A percentile compares a stretch with the other conserved stretches of the same genome.
Evolutionary conservation across 352 stramenopile genomes (phyloP).

Genomic region (Aphanomyces stellatus): DNA sequence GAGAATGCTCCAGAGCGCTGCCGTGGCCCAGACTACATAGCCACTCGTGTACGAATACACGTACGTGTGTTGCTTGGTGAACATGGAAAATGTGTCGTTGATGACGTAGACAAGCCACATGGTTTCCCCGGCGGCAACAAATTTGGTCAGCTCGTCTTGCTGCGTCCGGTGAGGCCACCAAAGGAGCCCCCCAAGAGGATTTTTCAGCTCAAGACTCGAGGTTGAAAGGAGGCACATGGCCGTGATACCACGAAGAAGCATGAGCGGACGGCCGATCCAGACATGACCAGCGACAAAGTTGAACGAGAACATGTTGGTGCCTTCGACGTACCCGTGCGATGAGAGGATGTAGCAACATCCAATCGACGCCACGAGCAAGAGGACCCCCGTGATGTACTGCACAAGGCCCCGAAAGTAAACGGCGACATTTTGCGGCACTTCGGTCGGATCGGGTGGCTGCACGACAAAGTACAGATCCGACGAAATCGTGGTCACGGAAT

Average conservation of each 20-base stretch:
- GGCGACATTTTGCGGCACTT: background rate
- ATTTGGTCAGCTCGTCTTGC: background rate
- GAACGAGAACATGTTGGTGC: background rate
- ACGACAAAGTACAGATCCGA: background rate
- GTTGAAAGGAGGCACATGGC: slow-evolving; percentile 3
- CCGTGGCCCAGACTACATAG: background rate
- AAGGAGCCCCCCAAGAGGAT: background rate
- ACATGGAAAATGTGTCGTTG: background rate
- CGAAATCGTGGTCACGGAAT: background rate
- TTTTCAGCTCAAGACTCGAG: background rate
- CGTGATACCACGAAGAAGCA: background rate
- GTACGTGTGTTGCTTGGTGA: background rate
- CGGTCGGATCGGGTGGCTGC: background rate
- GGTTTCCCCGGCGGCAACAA: background rate
- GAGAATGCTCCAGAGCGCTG: background rate
- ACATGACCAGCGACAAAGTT: slow-evolving; percentile 7
- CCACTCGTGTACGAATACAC: background rate
- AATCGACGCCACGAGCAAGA: background rate
- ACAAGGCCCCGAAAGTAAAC: background rate
- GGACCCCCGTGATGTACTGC: slow-evolving; percentile 6
- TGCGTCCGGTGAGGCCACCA: background rate
- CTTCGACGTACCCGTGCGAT: background rate
- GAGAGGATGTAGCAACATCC: background rate
- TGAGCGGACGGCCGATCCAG: slow-evolving; percentile 4
- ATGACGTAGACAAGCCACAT: slow-evolving; percentile 4